Percentiles rank a stretch among this genome's conserved stretches.
Evolutionary conservation across 805 yeast genomes (phyloP).

Genomic region (Torulaspora indica): DNA sequence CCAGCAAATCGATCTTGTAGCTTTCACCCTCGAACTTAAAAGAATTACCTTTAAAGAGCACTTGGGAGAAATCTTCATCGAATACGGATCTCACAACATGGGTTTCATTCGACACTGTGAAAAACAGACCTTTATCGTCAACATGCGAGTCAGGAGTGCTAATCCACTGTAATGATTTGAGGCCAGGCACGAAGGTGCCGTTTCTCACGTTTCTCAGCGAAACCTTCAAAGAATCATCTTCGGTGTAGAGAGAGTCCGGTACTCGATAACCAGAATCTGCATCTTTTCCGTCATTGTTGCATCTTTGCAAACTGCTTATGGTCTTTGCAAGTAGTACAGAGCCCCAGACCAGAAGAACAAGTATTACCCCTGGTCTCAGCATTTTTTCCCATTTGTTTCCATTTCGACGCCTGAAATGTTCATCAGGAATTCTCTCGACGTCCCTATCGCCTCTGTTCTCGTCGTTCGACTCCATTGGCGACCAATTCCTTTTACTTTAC

Average conservation of each 20-base stretch:
- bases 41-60: conserved; percentile 47
- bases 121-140: conserved; percentile 64
- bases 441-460: conserved; percentile 4
- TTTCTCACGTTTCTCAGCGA: conserved; percentile 47
- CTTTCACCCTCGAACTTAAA: conserved; percentile 40
- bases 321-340: conserved; percentile 17
- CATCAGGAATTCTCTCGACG: conserved; percentile 20
- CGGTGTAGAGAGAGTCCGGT: conserved; percentile 18
- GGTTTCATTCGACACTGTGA: conserved; percentile 44
- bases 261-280: conserved; percentile 9
- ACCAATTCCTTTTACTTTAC: background rate
- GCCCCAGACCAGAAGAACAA: conserved; percentile 26
- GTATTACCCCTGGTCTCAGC: conserved; percentile 16
- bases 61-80: conserved; percentile 38
- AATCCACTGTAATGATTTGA: conserved; percentile 67
- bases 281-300: background rate
- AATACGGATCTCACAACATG: conserved; percentile 51
- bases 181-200: conserved; percentile 51
- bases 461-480: conserved; percentile 1
- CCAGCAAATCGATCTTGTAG: conserved; percentile 48
- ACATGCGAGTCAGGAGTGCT: conserved; percentile 40
- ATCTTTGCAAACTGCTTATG: conserved; percentile 5
- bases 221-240: conserved; percentile 29
- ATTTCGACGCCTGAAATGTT: conserved; percentile 7
- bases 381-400: conserved; percentile 11